Evolutionary conservation across 441 rosid species (phyloP).

Genomic region (Gossypium davidsonii): DNA sequence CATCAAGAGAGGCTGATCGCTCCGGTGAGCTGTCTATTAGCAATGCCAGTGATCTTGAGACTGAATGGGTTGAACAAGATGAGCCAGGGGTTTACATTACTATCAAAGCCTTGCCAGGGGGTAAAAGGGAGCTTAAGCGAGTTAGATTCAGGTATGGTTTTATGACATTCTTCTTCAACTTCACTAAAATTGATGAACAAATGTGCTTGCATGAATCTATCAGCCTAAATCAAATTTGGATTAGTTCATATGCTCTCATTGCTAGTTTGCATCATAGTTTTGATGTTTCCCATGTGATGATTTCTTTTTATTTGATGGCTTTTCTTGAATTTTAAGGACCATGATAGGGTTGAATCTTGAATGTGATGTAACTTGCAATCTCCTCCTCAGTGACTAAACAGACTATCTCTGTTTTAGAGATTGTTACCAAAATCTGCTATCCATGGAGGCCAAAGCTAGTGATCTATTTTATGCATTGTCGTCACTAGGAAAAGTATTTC

Average conservation of each 20-base stretch:
- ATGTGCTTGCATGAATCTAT: not conserved
- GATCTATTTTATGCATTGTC: not conserved
- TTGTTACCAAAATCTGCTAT: not conserved
- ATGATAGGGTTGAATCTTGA: not conserved
- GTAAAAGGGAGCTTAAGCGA: conserved; percentile 89
- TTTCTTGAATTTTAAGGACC: not conserved
- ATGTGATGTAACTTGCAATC: not conserved
- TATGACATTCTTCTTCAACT: not conserved
- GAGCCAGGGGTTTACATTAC: conserved; percentile 94
- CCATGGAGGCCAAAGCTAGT: not conserved
- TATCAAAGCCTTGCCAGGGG: conserved; percentile 68
- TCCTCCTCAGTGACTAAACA: not conserved
- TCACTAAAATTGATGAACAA: not conserved
- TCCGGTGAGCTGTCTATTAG: conserved; percentile 85
- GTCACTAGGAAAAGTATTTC: not conserved
- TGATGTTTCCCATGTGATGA: not conserved
- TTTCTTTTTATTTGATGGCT: not conserved
- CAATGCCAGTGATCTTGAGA: conserved; percentile 82
- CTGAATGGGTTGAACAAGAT: conserved; percentile 96
- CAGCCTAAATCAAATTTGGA: not conserved
- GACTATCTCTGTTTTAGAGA: not conserved
- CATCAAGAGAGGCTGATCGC: conserved; percentile 87
- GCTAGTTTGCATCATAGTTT: not conserved
- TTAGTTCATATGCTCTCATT: not conserved
- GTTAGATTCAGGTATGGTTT: conserved; percentile 86